Evolutionary conservation across 2,329 filamentous ascomycete genomes (phyloP).

Genomic region (Aspergillus awamori): DNA sequence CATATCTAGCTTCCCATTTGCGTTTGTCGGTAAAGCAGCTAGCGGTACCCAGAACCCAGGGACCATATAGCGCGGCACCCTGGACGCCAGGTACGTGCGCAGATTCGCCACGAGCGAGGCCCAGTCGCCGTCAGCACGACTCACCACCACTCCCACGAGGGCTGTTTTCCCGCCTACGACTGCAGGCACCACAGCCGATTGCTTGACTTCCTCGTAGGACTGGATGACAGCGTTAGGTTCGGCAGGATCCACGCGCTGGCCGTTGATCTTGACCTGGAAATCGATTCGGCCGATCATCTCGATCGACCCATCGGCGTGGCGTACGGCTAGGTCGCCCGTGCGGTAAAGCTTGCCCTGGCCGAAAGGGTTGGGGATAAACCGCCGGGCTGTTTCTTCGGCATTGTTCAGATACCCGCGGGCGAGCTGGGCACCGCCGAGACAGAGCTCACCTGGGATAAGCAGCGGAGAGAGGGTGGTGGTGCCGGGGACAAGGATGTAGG

Average conservation of each 20-base stretch:
- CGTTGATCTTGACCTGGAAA: conserved; percentile 63
- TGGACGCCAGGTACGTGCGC: neutral
- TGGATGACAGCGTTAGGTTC: conserved; percentile 27
- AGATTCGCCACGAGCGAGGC: neutral
- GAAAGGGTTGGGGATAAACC: conserved; percentile 18
- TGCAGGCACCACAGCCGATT: conserved; percentile 5
- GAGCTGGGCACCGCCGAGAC: conserved; percentile 17
- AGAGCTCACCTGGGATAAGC: conserved; percentile 18
- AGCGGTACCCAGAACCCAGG: neutral
- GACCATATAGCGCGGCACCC: conserved; percentile 9
- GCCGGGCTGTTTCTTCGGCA: conserved; percentile 1
- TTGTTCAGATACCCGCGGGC: conserved; percentile 18
- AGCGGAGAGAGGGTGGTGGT: conserved; percentile 16
- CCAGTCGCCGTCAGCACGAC: neutral
- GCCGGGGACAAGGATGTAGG: conserved; percentile 17
- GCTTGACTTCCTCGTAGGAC: conserved; percentile 1
- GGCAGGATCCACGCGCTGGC: conserved; percentile 61
- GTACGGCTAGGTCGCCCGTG: conserved; percentile 25
- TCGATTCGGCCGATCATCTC: conserved; percentile 58
- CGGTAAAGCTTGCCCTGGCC: conserved; percentile 19
- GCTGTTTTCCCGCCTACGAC: conserved; percentile 7
- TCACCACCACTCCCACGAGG: conserved; percentile 14
- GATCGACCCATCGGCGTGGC: conserved; percentile 15
- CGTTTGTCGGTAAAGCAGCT: neutral
- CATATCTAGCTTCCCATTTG: neutral